Evolutionary conservation across 176 grass and related monocot species (phyloP).

Genomic region (Poa annua): DNA sequence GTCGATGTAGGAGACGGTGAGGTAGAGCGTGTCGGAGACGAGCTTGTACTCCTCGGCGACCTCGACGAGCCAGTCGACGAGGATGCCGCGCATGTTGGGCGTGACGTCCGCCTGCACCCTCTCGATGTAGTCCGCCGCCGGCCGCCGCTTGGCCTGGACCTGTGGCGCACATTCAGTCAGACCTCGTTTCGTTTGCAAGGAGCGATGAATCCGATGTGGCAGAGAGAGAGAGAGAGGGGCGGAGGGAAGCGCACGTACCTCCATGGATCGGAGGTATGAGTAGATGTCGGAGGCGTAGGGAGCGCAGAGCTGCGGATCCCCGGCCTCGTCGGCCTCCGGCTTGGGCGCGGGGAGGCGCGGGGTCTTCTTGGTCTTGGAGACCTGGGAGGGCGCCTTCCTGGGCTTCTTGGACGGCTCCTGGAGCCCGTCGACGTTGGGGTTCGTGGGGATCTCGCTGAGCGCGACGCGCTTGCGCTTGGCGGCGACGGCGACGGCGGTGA

Average conservation of each 20-base stretch:
- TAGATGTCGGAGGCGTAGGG: slow-evolving; percentile 75
- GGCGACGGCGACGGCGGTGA: slow-evolving; percentile 26
- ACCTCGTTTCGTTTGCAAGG: neutral
- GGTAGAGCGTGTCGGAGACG: slow-evolving; percentile 71
- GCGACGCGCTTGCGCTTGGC: slow-evolving; percentile 74
- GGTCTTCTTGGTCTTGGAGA: neutral
- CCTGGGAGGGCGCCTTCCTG: slow-evolving; percentile 6
- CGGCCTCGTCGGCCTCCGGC: neutral
- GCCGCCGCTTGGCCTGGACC: slow-evolving; percentile 50
- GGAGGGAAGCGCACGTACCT: slow-evolving; percentile 36
- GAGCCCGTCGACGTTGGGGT: slow-evolving; percentile 42
- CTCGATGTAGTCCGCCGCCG: slow-evolving; percentile 55
- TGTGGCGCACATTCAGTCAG: neutral
- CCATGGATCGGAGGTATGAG: slow-evolving; percentile 80
- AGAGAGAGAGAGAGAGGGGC: neutral
- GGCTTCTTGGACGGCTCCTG: slow-evolving; percentile 10
- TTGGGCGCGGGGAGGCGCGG: neutral
- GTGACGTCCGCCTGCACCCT: slow-evolving; percentile 59
- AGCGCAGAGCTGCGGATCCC: slow-evolving; percentile 50
- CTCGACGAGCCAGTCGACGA: slow-evolving; percentile 89
- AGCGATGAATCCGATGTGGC: neutral
- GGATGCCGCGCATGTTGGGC: slow-evolving; percentile 59
- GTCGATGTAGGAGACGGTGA: slow-evolving; percentile 70
- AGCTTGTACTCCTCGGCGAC: slow-evolving; percentile 74
- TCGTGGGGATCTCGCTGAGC: slow-evolving; percentile 53